Base-by-base conservation (phyloP, 73 alveolate species). In the Halteria grandinella region DNA sequence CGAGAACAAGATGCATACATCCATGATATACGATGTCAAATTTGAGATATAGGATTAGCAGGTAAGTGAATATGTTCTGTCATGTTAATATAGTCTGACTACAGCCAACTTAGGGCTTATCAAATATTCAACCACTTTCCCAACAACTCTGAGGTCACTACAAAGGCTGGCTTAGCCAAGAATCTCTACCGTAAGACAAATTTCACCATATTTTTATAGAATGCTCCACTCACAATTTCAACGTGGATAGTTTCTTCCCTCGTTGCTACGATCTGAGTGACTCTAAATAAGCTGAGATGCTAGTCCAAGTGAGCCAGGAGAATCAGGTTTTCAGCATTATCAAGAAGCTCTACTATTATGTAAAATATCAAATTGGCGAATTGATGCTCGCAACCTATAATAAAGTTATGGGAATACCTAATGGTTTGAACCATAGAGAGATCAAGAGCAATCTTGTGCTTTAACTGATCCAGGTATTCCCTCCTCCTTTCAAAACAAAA, bases 91-190 rank as follows among this genome's bases (percentile, higher is more conserved):
- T 49, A 70, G 80, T 20, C 49, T 39, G 88, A 36, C 75, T 82
- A 33, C 89, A 87, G 69, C 75, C 52, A 7, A 0, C 53, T 43
- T 0, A 51, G 5, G 33, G 58, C 36, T 7, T 23, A 49, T 41
- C 66, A 78, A 31, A 1, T 78, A n/a, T 55, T 40, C 71, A 79
- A 69, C 37, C 90, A 79, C 55, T 79, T 79, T 39, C 66, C 79
- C 4, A 33, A 66, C 43, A 79, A 79, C 58, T 18, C 59, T 5
- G 59, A 59, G 49, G 18, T 79, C 21, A 69, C 90, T 40, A 70
- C 84, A 14, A 79, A 78, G 37, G 34, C 85, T 4, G 85, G 85
- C 18, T 48, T 72, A 18, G 28, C 23, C 63, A 52, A 72, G 49
- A 47, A 53, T 37, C 63, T 72, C 10, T 48, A 49, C 41, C 14